Evolutionary conservation across 2,329 filamentous ascomycete genomes (phyloP).

Genomic region (Aspergillus oerlinghausenensis): DNA sequence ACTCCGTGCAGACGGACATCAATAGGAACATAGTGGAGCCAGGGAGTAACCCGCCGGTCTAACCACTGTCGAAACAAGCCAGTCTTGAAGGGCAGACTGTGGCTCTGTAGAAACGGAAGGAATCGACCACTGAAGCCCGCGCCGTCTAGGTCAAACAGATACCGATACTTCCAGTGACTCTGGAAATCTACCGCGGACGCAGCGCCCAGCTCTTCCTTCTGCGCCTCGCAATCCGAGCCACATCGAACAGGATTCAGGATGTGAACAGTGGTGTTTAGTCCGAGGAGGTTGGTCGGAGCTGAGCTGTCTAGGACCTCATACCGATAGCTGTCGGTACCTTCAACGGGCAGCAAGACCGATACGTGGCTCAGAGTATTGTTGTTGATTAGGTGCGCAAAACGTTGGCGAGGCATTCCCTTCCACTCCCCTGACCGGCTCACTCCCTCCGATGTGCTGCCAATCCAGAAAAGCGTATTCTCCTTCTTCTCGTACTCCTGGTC

Average conservation of each 20-base stretch:
- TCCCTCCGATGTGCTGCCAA: conserved; percentile 61
- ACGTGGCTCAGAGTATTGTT: conserved; percentile 50
- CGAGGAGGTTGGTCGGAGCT: conserved; percentile 36
- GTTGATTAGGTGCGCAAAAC: conserved; percentile 65
- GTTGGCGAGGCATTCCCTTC: conserved; percentile 65
- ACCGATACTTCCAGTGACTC: conserved; percentile 61
- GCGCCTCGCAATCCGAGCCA: conserved; percentile 48
- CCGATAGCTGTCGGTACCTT: conserved; percentile 42
- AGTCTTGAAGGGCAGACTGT: conserved; percentile 63
- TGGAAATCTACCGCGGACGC: conserved; percentile 48
- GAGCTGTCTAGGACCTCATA: conserved; percentile 52
- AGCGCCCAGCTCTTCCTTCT: conserved; percentile 51
- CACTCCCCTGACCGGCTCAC: conserved; percentile 50
- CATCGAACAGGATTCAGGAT: conserved; percentile 57
- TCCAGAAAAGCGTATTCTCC: conserved; percentile 66
- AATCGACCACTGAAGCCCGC: conserved; percentile 63
- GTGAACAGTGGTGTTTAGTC: conserved; percentile 56
- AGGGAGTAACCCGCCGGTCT: conserved; percentile 66
- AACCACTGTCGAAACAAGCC: conserved; percentile 77
- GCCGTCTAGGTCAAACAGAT: conserved; percentile 68
- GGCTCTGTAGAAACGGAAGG: conserved; percentile 61
- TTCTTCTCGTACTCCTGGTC: conserved; percentile 59
- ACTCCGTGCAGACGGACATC: conserved; percentile 69
- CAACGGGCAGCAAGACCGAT: conserved; percentile 54
- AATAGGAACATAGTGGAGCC: conserved; percentile 76